These are phyloP conservation scores for Apiotrichum veenhuisii DNA, from an alignment of 1,284 basidiomycete genomes.

Conservation along the genomic window DNA sequence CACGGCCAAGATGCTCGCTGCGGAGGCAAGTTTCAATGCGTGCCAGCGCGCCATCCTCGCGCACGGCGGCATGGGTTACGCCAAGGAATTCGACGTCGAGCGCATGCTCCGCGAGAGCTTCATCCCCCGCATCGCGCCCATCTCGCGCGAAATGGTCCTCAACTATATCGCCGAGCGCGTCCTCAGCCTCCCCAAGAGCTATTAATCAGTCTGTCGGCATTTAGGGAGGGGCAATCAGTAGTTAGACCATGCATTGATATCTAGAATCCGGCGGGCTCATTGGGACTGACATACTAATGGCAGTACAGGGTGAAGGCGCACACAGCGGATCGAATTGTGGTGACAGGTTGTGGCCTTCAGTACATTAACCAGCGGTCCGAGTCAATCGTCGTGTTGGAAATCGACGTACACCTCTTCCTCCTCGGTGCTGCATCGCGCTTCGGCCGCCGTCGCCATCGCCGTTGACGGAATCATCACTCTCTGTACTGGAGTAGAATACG, in stretches of 20 bases:
- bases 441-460: too few relatives aligned
- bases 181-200: constrained; percentile 21
- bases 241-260: background rate
- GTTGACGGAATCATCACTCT: too few relatives aligned
- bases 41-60: constrained; percentile 19
- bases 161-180: constrained; percentile 23
- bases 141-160: constrained; percentile 21
- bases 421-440: too few relatives aligned
- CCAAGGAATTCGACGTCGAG: constrained; percentile 22
- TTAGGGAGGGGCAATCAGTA: background rate
- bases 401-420: too few relatives aligned
- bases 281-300: too few relatives aligned
- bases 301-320: too few relatives aligned
- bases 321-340: too few relatives aligned
- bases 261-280: too few relatives aligned
- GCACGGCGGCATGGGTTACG: constrained; percentile 22
- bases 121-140: constrained; percentile 20
- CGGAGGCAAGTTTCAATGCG: constrained; percentile 20
- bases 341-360: too few relatives aligned
- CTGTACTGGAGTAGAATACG: too few relatives aligned
- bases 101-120: constrained; percentile 19
- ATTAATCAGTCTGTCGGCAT: constrained; percentile 5
- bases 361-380: too few relatives aligned
- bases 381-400: too few relatives aligned
- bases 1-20: constrained; percentile 19